Percentiles rank a stretch among this genome's conserved stretches.
These are phyloP conservation scores for Tetragonia tetragonoides DNA, from an alignment of 148 eudicot species.

Conservation along the genomic window DNA sequence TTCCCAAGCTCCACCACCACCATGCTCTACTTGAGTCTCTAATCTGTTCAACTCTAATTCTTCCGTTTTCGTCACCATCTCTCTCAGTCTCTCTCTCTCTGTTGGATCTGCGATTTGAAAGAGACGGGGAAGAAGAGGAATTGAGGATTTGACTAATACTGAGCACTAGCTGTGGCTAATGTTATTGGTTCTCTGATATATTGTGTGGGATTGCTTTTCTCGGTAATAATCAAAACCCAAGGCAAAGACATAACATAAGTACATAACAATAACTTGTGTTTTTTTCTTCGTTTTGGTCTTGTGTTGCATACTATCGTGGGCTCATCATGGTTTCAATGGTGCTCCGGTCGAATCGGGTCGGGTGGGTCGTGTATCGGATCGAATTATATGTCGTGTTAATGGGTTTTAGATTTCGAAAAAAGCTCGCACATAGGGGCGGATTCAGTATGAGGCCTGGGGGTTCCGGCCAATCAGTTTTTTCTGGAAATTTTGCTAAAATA, in stretches of 20 bases:
- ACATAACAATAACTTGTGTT: background rate
- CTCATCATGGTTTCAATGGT: no score
- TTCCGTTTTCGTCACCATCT: constrained; percentile 75
- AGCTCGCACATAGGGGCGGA: no score
- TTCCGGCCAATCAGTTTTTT: no score
- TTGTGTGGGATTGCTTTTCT: background rate
- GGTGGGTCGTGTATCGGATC: no score
- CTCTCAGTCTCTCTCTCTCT: constrained; percentile 4
- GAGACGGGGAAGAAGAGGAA: background rate
- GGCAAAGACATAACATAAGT: background rate
- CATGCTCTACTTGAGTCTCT: constrained; percentile 83
- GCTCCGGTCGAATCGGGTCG: no score
- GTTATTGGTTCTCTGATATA: background rate
- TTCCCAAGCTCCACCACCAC: constrained; percentile 93
- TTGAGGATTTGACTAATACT: background rate
- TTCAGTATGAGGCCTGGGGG: no score
- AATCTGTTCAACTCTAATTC: constrained; percentile 56
- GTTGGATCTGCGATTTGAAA: constrained; percentile 10
- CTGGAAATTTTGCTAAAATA: no score
- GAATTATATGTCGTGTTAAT: no score
- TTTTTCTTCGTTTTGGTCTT: background rate
- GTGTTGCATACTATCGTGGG: background rate
- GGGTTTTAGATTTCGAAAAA: no score
- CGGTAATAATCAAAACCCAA: background rate
- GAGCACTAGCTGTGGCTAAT: background rate